A percentile compares a stretch with the other conserved stretches of the same genome.
Conservation (phyloP, 805 yeast species). For the Wickerhamiella australiensis region DNA sequence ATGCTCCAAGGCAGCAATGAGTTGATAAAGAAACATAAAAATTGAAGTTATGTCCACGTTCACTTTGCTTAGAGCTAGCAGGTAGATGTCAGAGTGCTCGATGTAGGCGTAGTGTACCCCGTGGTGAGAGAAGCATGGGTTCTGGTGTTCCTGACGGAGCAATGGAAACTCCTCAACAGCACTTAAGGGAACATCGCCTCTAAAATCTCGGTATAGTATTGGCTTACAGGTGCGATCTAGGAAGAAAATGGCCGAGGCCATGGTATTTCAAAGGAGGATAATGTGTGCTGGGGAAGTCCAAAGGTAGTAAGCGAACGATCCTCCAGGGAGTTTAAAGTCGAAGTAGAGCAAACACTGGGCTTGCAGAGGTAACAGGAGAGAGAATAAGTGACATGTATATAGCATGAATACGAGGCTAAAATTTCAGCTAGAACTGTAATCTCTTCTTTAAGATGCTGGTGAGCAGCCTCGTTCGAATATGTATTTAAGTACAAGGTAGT, state of each 20-base stretch:
- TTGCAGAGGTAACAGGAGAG: no score
- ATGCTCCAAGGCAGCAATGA: slow-evolving; percentile 34
- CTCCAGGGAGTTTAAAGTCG: background rate
- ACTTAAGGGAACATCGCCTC: slow-evolving; percentile 51
- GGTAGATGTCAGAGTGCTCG: slow-evolving; percentile 38
- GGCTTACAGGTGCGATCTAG: slow-evolving; percentile 59
- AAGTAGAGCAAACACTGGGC: no score
- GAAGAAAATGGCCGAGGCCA: slow-evolving; percentile 64
- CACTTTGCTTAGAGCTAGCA: slow-evolving; percentile 27
- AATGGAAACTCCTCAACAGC: slow-evolving; percentile 53
- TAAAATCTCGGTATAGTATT: slow-evolving; percentile 54
- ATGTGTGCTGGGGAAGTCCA: background rate
- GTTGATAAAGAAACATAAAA: slow-evolving; percentile 42
- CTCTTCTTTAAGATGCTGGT: no score
- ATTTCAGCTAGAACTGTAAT: no score
- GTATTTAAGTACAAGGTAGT: no score
- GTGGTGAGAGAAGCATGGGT: slow-evolving; percentile 37
- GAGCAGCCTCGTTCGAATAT: no score
- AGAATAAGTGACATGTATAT: no score
- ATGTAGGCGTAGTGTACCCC: slow-evolving; percentile 49
- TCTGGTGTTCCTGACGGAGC: slow-evolving; percentile 33
- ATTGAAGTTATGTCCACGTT: slow-evolving; percentile 43
- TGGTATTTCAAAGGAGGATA: slow-evolving; percentile 1
- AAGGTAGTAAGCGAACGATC: background rate
- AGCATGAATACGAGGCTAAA: background rate